These are phyloP conservation scores for Pinus taeda DNA, from an alignment of 75 land plant species.

Conservation along the genomic window DNA sequence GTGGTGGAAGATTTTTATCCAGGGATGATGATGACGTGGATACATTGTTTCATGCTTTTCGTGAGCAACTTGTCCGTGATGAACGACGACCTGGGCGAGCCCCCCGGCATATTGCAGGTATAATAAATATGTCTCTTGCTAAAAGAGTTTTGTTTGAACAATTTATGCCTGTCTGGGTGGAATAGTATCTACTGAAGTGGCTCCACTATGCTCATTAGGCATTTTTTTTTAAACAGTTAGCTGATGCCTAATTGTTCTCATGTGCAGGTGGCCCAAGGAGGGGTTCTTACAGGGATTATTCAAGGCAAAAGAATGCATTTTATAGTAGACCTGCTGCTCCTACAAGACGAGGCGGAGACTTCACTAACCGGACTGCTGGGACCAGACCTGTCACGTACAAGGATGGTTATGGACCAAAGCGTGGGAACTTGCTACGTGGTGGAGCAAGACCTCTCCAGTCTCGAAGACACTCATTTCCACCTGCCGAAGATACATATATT, in stretches of 20 bases:
- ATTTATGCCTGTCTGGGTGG: neutral
- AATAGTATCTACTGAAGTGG: neutral
- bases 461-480: constrained; percentile 31
- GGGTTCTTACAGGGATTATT: constrained; percentile 15
- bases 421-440: constrained; percentile 16
- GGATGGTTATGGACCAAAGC: constrained; percentile 10
- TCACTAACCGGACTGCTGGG: constrained; percentile 6
- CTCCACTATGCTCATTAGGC: neutral
- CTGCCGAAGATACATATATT: constrained; percentile 9
- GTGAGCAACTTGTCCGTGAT: constrained; percentile 3
- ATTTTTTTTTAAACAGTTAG: neutral
- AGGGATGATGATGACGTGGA: constrained; percentile 12
- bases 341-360: constrained; percentile 6
- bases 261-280: constrained; percentile 24
- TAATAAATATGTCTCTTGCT: neutral
- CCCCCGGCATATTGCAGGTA: constrained; percentile 11
- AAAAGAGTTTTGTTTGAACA: neutral
- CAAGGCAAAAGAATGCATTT: neutral
- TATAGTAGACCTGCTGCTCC: constrained; percentile 1
- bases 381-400: constrained; percentile 5
- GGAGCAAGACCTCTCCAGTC: constrained; percentile 11
- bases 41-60: constrained; percentile 18
- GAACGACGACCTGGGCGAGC: constrained; percentile 26
- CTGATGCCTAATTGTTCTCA: neutral
- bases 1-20: constrained; percentile 25